A percentile compares a stretch with the other conserved stretches of the same genome.
Evolutionary conservation across 768 basidiomycete genomes (phyloP).

Genomic region (Phlebiopsis gigantea): DNA sequence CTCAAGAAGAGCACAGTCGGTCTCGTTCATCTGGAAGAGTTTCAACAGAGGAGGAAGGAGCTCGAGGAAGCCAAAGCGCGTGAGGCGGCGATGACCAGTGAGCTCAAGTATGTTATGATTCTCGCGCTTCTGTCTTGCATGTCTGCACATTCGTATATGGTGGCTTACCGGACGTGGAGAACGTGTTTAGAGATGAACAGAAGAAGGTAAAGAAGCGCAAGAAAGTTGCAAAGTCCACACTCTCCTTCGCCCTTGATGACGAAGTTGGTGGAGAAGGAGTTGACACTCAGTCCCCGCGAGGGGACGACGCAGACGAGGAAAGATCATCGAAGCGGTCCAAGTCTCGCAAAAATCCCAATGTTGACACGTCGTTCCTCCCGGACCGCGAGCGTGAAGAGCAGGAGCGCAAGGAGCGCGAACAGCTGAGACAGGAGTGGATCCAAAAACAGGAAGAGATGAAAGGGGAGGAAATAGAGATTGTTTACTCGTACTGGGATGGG

Average conservation of each 20-base stretch:
- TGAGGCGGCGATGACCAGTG: slow-evolving; percentile 79
- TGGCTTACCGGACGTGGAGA: slow-evolving; percentile 76
- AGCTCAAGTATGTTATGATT: slow-evolving; percentile 72
- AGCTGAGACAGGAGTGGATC: slow-evolving; percentile 87
- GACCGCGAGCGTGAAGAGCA: slow-evolving; percentile 96
- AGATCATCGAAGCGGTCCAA: slow-evolving; percentile 66
- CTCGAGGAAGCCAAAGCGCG: slow-evolving; percentile 88
- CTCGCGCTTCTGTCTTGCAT: slow-evolving; percentile 21
- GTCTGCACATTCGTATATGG: slow-evolving; percentile 21
- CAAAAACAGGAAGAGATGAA: slow-evolving; percentile 63
- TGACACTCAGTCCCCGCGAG: slow-evolving; percentile 28
- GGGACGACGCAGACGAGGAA: slow-evolving; percentile 33
- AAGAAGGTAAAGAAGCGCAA: slow-evolving; percentile 91
- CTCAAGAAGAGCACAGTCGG: slow-evolving; percentile 91
- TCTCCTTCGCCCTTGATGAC: slow-evolving; percentile 90
- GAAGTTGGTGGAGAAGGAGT: slow-evolving; percentile 51
- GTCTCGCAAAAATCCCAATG: slow-evolving; percentile 91
- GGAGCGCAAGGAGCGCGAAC: slow-evolving; percentile 84
- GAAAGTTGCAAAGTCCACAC: slow-evolving; percentile 79
- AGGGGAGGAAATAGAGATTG: slow-evolving; percentile 77
- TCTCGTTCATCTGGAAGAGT: slow-evolving; percentile 87
- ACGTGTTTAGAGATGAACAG: slow-evolving; percentile 81
- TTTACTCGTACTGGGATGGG: slow-evolving; percentile 98
- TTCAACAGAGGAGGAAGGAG: slow-evolving; percentile 83
- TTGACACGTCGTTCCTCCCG: slow-evolving; percentile 97